Conservation (phyloP, 2,329 filamentous ascomycete species). For the Pyrenophora tritici-repentis region DNA sequence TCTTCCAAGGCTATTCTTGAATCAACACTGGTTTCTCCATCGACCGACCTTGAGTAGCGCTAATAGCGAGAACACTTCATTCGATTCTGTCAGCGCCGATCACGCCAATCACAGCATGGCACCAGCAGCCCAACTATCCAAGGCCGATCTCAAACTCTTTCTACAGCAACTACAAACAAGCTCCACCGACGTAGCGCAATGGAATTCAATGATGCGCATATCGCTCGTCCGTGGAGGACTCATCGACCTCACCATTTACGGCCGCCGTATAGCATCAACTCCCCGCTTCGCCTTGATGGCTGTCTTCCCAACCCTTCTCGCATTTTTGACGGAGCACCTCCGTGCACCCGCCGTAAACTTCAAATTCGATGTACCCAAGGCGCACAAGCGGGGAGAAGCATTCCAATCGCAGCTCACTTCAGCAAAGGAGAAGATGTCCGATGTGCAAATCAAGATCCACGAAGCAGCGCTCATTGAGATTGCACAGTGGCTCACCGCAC, state of each 20-base stretch:
- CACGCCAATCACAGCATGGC: neutral
- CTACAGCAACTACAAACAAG: constrained; percentile 1
- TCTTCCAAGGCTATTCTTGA: too few species aligned
- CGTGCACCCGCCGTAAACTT: constrained; percentile 6
- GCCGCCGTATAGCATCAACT: neutral
- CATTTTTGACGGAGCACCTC: neutral
- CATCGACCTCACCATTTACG: constrained; percentile 4
- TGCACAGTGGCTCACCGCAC: constrained; percentile 1
- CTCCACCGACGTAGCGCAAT: neutral
- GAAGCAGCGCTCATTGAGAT: constrained; percentile 5
- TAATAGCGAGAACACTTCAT: neutral
- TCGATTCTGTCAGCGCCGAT: neutral
- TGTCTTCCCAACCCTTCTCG: neutral
- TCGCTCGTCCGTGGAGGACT: neutral
- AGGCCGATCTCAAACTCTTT: neutral
- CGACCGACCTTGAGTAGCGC: too few species aligned
- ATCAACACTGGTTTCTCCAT: too few species aligned
- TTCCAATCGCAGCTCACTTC: neutral
- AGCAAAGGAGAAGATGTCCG: neutral
- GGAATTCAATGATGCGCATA: neutral
- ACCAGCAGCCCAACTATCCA: neutral
- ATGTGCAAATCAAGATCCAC: neutral
- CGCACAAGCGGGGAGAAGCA: neutral
- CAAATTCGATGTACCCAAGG: constrained; percentile 1
- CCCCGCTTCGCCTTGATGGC: constrained; percentile 1